Percentiles rank a stretch among this genome's conserved stretches.
Evolutionary conservation across 345 rosid genomes (phyloP).

Genomic region (Hevea brasiliensis): DNA sequence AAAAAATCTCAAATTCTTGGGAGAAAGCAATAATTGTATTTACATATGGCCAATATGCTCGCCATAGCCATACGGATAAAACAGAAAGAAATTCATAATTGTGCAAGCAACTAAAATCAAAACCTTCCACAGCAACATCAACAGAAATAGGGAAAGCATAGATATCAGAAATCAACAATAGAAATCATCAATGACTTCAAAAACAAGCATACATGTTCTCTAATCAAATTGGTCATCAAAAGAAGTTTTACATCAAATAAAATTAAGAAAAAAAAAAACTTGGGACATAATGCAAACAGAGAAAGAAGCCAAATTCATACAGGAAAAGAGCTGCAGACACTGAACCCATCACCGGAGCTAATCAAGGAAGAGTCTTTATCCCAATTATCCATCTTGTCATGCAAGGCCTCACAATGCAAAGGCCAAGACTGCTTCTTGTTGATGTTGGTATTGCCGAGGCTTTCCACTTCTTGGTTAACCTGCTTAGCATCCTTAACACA

Average conservation of each 20-base stretch:
- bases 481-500: slow-evolving; percentile 51
- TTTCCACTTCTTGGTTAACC: slow-evolving; percentile 34
- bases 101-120: neutral
- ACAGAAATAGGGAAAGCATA: neutral
- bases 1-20: neutral
- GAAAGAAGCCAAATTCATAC: slow-evolving; percentile 27
- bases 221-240: neutral
- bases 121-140: neutral
- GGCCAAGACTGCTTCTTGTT: slow-evolving; percentile 32
- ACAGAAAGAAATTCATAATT: neutral
- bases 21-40: neutral
- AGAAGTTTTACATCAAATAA: neutral
- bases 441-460: slow-evolving; percentile 6
- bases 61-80: neutral
- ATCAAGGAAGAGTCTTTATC: slow-evolving; percentile 34
- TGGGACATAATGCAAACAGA: neutral
- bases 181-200: slow-evolving; percentile 3
- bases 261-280: neutral
- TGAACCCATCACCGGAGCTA: slow-evolving; percentile 31
- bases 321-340: slow-evolving; percentile 37
- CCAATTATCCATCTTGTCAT: slow-evolving; percentile 47
- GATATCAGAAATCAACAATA: neutral
- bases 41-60: neutral
- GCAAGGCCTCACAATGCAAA: slow-evolving; percentile 40
- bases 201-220: neutral